Percentiles rank a stretch among this genome's conserved stretches.
These are phyloP conservation scores for Canavalia gladiata DNA, from an alignment of 306 rosid genomes.

Conservation along the genomic window DNA sequence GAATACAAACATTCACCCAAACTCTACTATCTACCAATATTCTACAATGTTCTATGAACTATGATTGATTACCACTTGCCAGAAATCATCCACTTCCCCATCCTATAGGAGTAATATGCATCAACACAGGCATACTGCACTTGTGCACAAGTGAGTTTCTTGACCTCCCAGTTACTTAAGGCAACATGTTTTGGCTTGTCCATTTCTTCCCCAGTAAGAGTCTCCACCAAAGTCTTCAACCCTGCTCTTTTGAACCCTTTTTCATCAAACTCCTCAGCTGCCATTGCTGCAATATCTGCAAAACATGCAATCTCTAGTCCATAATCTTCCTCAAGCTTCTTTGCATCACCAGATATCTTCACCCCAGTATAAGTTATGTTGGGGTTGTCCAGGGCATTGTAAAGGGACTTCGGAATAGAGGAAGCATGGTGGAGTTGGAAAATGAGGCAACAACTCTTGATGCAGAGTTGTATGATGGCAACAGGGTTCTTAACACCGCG, in stretches of 20 bases:
- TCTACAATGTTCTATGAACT: too few species aligned
- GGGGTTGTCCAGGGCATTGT: constrained; percentile 6
- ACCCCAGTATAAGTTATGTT: constrained; percentile 20
- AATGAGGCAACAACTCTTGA: constrained; percentile 28
- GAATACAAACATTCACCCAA: background rate
- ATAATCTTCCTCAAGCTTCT: constrained; percentile 23
- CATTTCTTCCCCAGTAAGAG: background rate
- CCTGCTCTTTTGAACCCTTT: background rate
- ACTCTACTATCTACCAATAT: background rate
- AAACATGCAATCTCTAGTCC: background rate
- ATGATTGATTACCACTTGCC: background rate
- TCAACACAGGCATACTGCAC: background rate
- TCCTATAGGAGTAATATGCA: background rate
- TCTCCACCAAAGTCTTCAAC: background rate
- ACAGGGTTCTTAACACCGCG: background rate
- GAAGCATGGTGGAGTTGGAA: constrained; percentile 38
- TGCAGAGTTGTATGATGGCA: background rate
- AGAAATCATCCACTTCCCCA: background rate
- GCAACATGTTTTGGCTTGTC: background rate
- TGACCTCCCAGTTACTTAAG: background rate
- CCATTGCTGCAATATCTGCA: background rate
- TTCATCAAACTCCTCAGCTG: background rate
- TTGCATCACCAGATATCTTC: constrained; percentile 2
- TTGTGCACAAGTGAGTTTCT: background rate
- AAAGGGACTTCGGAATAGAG: constrained; percentile 1